Percentiles rank a stretch among this genome's conserved stretches.
Evolutionary conservation across 768 basidiomycete genomes (phyloP).

Genomic region (Candolleomyces aberdarensis): DNA sequence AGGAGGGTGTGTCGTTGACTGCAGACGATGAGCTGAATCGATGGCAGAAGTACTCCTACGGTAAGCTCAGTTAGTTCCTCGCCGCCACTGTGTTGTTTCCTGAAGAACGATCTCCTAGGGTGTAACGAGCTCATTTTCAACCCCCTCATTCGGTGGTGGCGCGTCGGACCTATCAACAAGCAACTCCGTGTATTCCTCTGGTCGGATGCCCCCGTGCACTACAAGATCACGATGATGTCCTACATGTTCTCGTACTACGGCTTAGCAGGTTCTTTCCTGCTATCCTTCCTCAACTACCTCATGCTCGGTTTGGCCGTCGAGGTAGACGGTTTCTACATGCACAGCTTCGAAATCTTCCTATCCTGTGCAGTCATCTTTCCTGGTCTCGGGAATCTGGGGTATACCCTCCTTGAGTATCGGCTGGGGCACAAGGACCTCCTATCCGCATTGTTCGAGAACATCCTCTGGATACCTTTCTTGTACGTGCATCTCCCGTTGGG

Average conservation of each 20-base stretch:
- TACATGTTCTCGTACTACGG: slow-evolving; percentile 68
- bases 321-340: slow-evolving; percentile 69
- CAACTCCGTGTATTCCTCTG: slow-evolving; percentile 76
- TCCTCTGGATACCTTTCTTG: slow-evolving; percentile 75
- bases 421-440: slow-evolving; percentile 54
- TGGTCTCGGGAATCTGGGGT: slow-evolving; percentile 64
- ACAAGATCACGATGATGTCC: slow-evolving; percentile 78
- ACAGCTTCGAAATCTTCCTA: slow-evolving; percentile 72
- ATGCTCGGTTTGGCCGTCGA: slow-evolving; percentile 59
- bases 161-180: slow-evolving; percentile 77
- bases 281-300: slow-evolving; percentile 70
- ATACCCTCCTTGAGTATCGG: slow-evolving; percentile 67
- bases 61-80: slow-evolving; percentile 25
- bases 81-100: too few relatives aligned
- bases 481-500: slow-evolving; percentile 28
- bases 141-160: slow-evolving; percentile 76
- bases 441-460: slow-evolving; percentile 52
- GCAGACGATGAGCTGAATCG: slow-evolving; percentile 88
- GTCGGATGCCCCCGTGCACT: slow-evolving; percentile 75
- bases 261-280: slow-evolving; percentile 57
- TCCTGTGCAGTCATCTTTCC: slow-evolving; percentile 72
- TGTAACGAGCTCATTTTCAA: slow-evolving; percentile 84
- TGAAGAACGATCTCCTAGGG: slow-evolving; percentile 29
- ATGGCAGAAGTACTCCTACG: slow-evolving; percentile 89
- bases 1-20: slow-evolving; percentile 89